Evolutionary conservation across 345 rosid species (phyloP).

Genomic region (Melaleuca quinquenervia): DNA sequence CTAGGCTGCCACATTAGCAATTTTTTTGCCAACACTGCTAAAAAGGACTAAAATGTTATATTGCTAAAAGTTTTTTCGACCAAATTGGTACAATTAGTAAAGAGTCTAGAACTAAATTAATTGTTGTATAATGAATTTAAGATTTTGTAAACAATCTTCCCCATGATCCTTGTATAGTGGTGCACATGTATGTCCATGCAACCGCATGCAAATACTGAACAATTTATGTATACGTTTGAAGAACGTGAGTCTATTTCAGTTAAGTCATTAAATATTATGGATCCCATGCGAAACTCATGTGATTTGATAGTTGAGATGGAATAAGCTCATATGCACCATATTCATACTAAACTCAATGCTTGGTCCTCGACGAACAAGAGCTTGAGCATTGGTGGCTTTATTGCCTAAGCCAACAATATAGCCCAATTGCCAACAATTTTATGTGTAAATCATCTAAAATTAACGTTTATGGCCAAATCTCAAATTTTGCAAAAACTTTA

Average conservation of each 20-base stretch:
- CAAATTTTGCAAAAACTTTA: background rate
- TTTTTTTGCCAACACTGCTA: no score
- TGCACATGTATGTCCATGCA: background rate
- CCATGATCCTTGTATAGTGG: background rate
- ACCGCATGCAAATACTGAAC: background rate
- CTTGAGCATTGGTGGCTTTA: background rate
- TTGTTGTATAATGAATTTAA: no score
- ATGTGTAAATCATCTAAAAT: background rate
- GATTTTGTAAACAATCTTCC: background rate
- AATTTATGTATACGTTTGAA: background rate
- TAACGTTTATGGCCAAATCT: background rate
- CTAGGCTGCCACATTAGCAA: no score
- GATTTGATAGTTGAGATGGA: background rate
- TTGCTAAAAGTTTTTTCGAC: no score
- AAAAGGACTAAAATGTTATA: no score
- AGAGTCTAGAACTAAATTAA: no score
- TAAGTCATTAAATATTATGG: background rate
- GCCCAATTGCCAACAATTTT: background rate
- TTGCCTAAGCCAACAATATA: background rate
- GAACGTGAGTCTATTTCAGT: background rate
- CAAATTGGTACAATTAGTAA: no score
- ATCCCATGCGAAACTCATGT: background rate
- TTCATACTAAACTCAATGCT: background rate
- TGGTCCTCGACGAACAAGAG: background rate
- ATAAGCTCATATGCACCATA: background rate